These are phyloP conservation scores for Yamadazyma tumulicola DNA, from an alignment of 805 yeast genomes.

Conservation along the genomic window DNA sequence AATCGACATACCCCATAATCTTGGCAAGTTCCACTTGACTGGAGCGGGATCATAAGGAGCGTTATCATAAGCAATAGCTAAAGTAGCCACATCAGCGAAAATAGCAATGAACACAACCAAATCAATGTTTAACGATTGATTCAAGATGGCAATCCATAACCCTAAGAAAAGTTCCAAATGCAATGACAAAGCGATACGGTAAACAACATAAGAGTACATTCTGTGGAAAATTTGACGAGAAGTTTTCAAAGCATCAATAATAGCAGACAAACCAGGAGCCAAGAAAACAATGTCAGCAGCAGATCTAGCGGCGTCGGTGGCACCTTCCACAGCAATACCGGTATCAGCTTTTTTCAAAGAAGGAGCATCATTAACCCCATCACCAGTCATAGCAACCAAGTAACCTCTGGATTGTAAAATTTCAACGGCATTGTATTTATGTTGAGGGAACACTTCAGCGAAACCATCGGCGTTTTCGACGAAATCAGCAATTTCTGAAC, in stretches of 20 bases:
- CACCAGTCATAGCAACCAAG: slow-evolving; percentile 99
- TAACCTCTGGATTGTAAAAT: slow-evolving; percentile 93
- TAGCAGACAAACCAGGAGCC: slow-evolving; percentile 94
- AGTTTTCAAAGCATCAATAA: slow-evolving; percentile 88
- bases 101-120: slow-evolving; percentile 95
- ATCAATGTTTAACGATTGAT: slow-evolving; percentile 82
- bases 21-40: slow-evolving; percentile 95
- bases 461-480: slow-evolving; percentile 98
- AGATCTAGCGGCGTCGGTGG: slow-evolving; percentile 95
- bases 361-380: slow-evolving; percentile 98
- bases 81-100: slow-evolving; percentile 95
- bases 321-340: slow-evolving; percentile 99
- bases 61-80: slow-evolving; percentile 95
- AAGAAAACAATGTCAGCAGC: slow-evolving; percentile 94
- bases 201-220: slow-evolving; percentile 96
- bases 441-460: slow-evolving; percentile 98
- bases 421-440: slow-evolving; percentile 93
- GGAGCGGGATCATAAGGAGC: slow-evolving; percentile 93
- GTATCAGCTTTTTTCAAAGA: slow-evolving; percentile 87
- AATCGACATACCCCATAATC: slow-evolving; percentile 96
- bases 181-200: slow-evolving; percentile 94
- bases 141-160: slow-evolving; percentile 93
- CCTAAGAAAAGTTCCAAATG: slow-evolving; percentile 94
- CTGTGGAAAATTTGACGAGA: slow-evolving; percentile 98
- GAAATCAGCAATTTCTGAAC: slow-evolving; percentile 95